phyloP scores from a whole-genome alignment of 441 rosid species.

The Populus hybrid region DNA sequence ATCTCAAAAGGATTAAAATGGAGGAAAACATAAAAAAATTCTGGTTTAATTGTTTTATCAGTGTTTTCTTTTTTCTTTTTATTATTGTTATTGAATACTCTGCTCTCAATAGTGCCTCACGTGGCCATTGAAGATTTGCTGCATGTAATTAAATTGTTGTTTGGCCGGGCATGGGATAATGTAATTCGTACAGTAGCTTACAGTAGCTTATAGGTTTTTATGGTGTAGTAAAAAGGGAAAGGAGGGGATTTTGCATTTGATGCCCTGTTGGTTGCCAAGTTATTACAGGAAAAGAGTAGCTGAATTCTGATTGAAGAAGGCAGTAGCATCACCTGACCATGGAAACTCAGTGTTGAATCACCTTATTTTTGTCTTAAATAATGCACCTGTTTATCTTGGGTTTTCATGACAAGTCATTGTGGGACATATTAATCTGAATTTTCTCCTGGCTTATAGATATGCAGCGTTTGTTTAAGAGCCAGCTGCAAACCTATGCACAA shows the following conservation, averaged over 20 bases:
- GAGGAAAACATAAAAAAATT: background rate
- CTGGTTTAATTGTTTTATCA: background rate
- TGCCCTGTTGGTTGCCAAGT: background rate
- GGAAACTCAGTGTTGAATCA: background rate
- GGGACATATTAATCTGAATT: background rate
- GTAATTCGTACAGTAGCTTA: background rate
- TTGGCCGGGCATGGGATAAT: background rate
- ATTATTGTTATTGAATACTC: background rate
- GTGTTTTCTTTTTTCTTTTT: background rate
- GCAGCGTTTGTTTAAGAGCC: constrained; percentile 47
- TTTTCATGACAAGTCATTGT: background rate
- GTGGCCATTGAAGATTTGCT: background rate
- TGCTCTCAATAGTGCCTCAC: background rate
- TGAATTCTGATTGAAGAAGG: background rate
- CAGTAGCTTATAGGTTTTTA: background rate
- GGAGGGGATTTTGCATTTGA: background rate
- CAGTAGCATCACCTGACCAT: background rate
- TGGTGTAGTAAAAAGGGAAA: background rate
- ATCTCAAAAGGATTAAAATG: background rate
- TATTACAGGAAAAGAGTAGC: background rate
- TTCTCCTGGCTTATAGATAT: constrained; percentile 25
- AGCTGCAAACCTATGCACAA: constrained; percentile 49
- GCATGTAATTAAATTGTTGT: background rate
- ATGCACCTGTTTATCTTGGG: background rate
- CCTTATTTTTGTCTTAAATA: background rate